Conservation (phyloP, 2,329 filamentous ascomycete genomes). For the Fusarium pseudoanthophilum region DNA sequence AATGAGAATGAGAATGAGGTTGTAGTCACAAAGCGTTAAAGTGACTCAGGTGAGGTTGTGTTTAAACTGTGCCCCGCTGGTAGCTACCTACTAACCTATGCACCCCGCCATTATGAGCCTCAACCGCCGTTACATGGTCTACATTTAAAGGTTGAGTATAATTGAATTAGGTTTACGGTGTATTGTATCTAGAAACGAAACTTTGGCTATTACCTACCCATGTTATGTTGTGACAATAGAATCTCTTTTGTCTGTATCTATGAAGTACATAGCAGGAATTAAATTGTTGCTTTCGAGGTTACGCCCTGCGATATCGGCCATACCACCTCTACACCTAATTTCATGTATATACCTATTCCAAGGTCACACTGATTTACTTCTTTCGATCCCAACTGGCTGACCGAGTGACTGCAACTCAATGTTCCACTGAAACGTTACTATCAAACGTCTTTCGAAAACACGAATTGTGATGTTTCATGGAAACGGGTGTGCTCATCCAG, state of each 20-base stretch:
- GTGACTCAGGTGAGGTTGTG: conserved; percentile 29
- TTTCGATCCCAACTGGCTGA: not conserved
- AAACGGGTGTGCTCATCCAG: not conserved
- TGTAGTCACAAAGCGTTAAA: conserved; percentile 1
- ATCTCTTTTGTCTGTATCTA: not conserved
- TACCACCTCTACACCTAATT: not conserved
- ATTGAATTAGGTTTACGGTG: not conserved
- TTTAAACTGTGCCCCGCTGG: conserved; percentile 30
- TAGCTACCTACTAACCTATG: conserved; percentile 1
- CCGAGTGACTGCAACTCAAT: not conserved
- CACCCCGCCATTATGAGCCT: conserved; percentile 39
- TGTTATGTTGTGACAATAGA: not conserved
- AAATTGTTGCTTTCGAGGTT: not conserved
- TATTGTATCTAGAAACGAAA: no score
- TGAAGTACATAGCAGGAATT: not conserved
- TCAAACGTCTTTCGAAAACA: not conserved
- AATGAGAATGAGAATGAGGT: conserved; percentile 4
- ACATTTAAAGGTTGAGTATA: not conserved
- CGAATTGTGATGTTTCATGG: not conserved
- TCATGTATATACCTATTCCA: not conserved
- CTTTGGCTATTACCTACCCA: not conserved
- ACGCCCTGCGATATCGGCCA: conserved; percentile 22
- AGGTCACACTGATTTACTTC: not conserved
- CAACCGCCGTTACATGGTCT: not conserved
- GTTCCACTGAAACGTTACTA: not conserved